Evolutionary conservation across 768 basidiomycete genomes (phyloP).

Genomic region (Scleroderma bovista): DNA sequence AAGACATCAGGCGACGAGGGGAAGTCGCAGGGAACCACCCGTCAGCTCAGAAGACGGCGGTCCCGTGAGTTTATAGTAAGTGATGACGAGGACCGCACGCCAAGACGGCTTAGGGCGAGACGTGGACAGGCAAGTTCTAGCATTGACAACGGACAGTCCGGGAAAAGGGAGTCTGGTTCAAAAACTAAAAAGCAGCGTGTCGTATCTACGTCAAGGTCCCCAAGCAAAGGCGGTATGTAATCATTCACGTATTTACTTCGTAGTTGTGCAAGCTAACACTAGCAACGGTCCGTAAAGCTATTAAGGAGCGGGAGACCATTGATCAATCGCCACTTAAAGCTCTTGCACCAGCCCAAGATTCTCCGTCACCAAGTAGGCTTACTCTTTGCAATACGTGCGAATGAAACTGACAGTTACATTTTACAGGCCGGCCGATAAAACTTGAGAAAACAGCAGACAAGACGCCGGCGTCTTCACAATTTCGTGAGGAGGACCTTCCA

Average conservation of each 20-base stretch:
- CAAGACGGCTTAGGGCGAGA: neutral
- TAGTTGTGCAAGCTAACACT: neutral
- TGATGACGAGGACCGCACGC: neutral
- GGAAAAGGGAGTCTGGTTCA: neutral
- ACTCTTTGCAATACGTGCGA: neutral
- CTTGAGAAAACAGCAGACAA: constrained; percentile 8
- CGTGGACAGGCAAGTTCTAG: neutral
- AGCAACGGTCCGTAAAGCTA: constrained; percentile 2
- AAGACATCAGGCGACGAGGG: neutral
- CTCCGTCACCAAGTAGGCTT: constrained; percentile 5
- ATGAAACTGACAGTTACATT: neutral
- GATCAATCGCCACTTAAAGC: neutral
- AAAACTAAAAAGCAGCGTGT: neutral
- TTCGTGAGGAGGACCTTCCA: neutral
- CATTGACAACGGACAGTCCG: neutral
- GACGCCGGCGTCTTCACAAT: neutral
- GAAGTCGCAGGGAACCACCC: neutral
- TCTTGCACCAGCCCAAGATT: neutral
- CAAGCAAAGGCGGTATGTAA: neutral
- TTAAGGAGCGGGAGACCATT: neutral
- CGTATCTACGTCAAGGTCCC: neutral
- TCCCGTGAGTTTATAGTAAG: neutral
- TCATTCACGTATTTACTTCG: neutral
- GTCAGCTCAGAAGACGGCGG: neutral
- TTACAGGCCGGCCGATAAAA: constrained; percentile 13